A percentile compares a stretch with the other conserved stretches of the same genome.
These are phyloP conservation scores for Bocquillonia castaneifolia DNA, from an alignment of 441 rosid genomes.

Conservation along the genomic window DNA sequence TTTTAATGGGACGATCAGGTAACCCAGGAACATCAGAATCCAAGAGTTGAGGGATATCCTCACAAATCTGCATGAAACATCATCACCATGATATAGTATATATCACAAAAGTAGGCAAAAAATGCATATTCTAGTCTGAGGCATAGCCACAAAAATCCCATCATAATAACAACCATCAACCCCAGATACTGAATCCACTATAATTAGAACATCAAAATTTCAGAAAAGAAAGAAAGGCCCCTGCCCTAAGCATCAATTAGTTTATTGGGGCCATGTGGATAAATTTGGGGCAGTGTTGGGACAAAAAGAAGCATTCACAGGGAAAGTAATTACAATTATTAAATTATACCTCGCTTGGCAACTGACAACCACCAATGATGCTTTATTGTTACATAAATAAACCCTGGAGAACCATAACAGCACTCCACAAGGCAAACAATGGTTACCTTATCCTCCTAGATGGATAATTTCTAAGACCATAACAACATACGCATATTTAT, in stretches of 20 bases:
- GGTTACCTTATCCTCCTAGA: neutral
- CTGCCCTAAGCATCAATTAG: neutral
- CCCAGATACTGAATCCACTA: neutral
- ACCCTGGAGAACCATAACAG: neutral
- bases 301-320: neutral
- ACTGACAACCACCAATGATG: neutral
- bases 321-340: neutral
- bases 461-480: neutral
- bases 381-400: neutral
- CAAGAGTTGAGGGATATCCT: constrained; percentile 89
- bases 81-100: neutral
- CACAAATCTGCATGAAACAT: constrained; percentile 63
- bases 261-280: neutral
- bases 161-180: neutral
- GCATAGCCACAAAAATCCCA: constrained; percentile 1
- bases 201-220: neutral
- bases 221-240: neutral
- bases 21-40: constrained; percentile 86
- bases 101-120: neutral
- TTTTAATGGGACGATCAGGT: constrained; percentile 78
- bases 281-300: neutral
- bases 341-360: neutral
- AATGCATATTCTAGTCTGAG: constrained; percentile 1
- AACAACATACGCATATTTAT: neutral
- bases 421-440: neutral